Evolutionary conservation across 2,329 filamentous ascomycete species (phyloP), one percentile per base, ranked within the genome.

Genomic region (Exutisphaerella laricina): DNA sequence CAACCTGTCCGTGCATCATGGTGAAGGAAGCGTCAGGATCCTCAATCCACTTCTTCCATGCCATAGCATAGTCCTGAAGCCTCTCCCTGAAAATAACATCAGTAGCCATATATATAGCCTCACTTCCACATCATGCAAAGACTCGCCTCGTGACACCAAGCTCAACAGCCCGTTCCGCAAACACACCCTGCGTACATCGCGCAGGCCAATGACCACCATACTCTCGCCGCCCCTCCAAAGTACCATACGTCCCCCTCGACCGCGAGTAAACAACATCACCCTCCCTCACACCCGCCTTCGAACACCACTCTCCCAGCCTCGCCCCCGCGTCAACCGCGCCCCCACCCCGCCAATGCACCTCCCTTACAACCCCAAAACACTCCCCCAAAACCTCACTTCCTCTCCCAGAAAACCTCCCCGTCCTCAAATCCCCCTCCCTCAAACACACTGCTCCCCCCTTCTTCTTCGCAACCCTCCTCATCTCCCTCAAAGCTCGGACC

Each of bases 171-270:
- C 41, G 36, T 8, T 52, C 45, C 16, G 46, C 45, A 48, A 54
- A 54, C 12, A 41, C 42, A 2, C 51, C 51, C 17, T 46, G 47
- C 26, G 35, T 48, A 41, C 51, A 54, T 29, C 51, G 31, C n/a
- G 31, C 51, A 5, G 51, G 51, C 51, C 51, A 54, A 47, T 54
- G 49, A 1, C 35, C 47, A 4, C 51, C 51, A 42, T 54, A 54
- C 13, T 45, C 49, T 18, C 28, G 45, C 25, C 51, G 43, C 13
- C 43, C 46, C 20, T 47, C 42, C 12, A 32, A 36, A 4, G 49
- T 47, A 25, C 47, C 31, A 39, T 50, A 50, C 13, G 26, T 46
- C 32, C 42, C 43, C 5, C 39, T 30, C 36, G 42, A 45, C 28
- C 41, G 33, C 26, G 42, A 49, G 0, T 43, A 38, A 31, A 32